Conservation (phyloP, 2,329 filamentous ascomycete genomes). For the Trichoderma breve region DNA sequence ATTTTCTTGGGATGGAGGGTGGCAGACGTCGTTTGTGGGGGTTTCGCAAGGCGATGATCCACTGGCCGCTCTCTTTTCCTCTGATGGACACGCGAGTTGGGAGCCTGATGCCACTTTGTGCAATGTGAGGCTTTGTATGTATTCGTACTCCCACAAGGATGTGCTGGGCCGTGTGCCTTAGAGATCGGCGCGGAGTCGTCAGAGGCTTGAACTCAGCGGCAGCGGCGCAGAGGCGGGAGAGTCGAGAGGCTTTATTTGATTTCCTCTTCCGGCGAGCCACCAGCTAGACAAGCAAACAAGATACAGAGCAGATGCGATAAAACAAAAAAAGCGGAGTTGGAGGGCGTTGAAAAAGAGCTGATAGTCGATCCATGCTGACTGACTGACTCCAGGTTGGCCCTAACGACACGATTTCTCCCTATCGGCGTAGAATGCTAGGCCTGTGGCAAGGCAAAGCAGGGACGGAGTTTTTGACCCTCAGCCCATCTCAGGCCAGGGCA, state of each 20-base stretch:
- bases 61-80: background rate
- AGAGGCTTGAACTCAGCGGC: slow-evolving; percentile 16
- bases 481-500: background rate
- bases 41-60: background rate
- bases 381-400: background rate
- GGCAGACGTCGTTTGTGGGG: slow-evolving; percentile 1
- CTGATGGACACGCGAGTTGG: background rate
- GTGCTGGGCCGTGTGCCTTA: background rate
- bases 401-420: background rate
- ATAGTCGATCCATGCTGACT: background rate
- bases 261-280: slow-evolving; percentile 5
- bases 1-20: slow-evolving; percentile 2
- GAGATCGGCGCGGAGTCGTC: background rate
- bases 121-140: background rate
- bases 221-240: slow-evolving; percentile 1
- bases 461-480: background rate
- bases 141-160: background rate
- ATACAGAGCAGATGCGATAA: background rate
- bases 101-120: background rate
- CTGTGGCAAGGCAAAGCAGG: background rate
- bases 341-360: background rate
- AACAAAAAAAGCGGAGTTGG: background rate
- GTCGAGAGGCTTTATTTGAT: slow-evolving; percentile 15
- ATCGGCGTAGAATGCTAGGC: background rate
- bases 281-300: background rate